Conservation (phyloP, 768 basidiomycete genomes). For the Russula abietina region DNA sequence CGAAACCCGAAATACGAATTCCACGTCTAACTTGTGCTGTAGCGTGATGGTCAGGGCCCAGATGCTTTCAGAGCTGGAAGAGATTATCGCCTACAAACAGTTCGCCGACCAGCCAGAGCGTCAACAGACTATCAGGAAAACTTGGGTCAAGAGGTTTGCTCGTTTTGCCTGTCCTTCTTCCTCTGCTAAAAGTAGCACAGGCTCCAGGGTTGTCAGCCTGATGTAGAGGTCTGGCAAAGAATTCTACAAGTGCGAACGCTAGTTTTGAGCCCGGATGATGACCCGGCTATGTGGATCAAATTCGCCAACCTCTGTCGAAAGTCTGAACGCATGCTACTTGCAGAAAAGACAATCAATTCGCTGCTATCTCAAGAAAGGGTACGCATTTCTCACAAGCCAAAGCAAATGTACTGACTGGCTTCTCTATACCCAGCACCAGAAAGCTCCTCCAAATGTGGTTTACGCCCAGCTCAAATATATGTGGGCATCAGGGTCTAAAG, state of each 20-base stretch:
- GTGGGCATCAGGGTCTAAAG: constrained; percentile 81
- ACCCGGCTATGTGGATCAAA: constrained; percentile 98
- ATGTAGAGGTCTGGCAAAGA: constrained; percentile 98
- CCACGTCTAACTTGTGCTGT: constrained; percentile 18
- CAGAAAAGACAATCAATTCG: constrained; percentile 95
- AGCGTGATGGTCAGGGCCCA: constrained; percentile 97
- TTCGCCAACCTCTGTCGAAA: constrained; percentile 97
- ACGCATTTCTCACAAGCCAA: constrained; percentile 24
- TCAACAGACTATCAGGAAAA: constrained; percentile 84
- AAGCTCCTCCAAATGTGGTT: constrained; percentile 92
- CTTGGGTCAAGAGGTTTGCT: constrained; percentile 91
- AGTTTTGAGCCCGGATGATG: constrained; percentile 88
- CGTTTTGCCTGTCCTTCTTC: neutral
- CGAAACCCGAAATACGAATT: neutral
- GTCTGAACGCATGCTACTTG: constrained; percentile 87
- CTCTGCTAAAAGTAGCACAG: constrained; percentile 36
- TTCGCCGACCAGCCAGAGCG: constrained; percentile 89
- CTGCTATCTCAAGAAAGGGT: constrained; percentile 72
- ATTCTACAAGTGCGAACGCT: constrained; percentile 93
- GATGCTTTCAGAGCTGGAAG: constrained; percentile 96
- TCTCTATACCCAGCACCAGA: constrained; percentile 35
- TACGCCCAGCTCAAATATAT: constrained; percentile 94
- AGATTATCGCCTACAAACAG: constrained; percentile 95
- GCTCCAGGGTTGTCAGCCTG: constrained; percentile 91
- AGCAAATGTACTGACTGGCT: neutral